Evolutionary conservation across 495 filamentous ascomycete genomes (phyloP), one percentile per base, ranked within the genome.

Genomic region (Hypoxylon fuscum): DNA sequence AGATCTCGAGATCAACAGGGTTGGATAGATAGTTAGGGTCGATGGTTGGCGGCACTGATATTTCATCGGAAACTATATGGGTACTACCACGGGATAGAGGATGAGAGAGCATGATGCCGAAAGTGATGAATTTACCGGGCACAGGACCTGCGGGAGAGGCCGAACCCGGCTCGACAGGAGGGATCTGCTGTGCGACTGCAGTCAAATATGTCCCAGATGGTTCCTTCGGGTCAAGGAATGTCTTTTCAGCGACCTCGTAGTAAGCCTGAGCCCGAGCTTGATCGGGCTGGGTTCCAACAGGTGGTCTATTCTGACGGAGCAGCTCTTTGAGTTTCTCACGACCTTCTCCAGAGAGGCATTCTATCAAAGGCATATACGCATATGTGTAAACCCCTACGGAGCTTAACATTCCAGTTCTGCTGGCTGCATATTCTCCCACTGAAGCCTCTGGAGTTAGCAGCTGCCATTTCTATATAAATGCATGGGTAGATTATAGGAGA

Each of bases 61-160:
- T 56, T 38, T 81, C 69, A 5, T 72, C 35, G 5, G 76, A 77
- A 8, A 65, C 62, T 43, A 87, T 84, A 62, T 88, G 86, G 41
- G 87, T 77, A 35, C 68, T 82, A 3, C 86, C 85, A 7, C 85
- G 81, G 1, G 83, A 83, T 25, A 85, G 81, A 1, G 85, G 83
- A 18, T 83, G 77, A 17, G 77, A 72, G 10, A 77, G 68, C 46
- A 78, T 72, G 9, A 71, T 68, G 48, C 70, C 74, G 44, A 81
- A 57, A 9, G 74, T 76, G 23, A 79, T 38, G 49, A 73, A 77
- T 41, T 80, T 80, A 14, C 73, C 75, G n/a, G 72, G 37, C 0
- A 25, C 10, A 6, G 37, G 45, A 12, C 32, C 59, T 2, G 37
- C 8, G 17, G 34, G 23, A 0, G 56, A n/a, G 21, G 17, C 31